phyloP scores from a whole-genome alignment of 2,329 filamentous ascomycete species.

The Lachnellula subtilissima region DNA sequence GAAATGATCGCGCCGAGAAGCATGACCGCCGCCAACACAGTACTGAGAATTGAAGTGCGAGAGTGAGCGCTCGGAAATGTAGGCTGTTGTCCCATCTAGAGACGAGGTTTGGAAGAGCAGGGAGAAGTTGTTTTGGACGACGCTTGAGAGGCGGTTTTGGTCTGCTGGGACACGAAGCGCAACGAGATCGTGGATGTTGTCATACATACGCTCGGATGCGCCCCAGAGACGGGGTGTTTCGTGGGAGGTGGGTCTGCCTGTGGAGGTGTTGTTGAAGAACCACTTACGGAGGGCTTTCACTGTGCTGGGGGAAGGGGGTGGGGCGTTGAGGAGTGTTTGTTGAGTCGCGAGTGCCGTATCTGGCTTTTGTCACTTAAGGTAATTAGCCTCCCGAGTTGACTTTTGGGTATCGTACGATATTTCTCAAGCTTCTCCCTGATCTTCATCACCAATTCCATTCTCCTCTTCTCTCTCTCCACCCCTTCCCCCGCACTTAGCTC shows the following conservation, averaged over 20 bases:
- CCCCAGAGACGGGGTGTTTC: conserved; percentile 21
- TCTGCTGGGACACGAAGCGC: conserved; percentile 23
- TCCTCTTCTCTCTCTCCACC: conserved; percentile 4
- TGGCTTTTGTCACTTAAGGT: background rate
- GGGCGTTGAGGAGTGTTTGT: conserved; percentile 11
- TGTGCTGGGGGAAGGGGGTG: conserved; percentile 11
- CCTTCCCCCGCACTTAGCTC: background rate
- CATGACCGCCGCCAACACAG: conserved; percentile 14
- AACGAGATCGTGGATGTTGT: conserved; percentile 23
- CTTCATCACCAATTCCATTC: conserved; percentile 11
- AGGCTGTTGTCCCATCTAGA: conserved; percentile 10
- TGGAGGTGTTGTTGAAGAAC: conserved; percentile 12
- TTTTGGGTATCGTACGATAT: conserved; percentile 13
- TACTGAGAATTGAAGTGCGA: conserved; percentile 7
- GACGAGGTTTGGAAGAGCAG: conserved; percentile 11
- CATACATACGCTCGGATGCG: conserved; percentile 12
- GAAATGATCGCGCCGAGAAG: conserved; percentile 18
- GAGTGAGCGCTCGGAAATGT: conserved; percentile 8
- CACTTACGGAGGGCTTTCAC: conserved; percentile 19
- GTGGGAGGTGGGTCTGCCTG: background rate
- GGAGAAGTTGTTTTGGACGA: conserved; percentile 26
- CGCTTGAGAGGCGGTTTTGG: conserved; percentile 26
- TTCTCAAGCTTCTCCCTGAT: conserved; percentile 13
- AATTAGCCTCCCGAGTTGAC: too few relatives aligned
- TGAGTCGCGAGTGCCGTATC: conserved; percentile 17